Evolutionary conservation across 176 grass and related monocot genomes (phyloP), one percentile per base, ranked within the genome.

Genomic region (Carex scoparia): DNA sequence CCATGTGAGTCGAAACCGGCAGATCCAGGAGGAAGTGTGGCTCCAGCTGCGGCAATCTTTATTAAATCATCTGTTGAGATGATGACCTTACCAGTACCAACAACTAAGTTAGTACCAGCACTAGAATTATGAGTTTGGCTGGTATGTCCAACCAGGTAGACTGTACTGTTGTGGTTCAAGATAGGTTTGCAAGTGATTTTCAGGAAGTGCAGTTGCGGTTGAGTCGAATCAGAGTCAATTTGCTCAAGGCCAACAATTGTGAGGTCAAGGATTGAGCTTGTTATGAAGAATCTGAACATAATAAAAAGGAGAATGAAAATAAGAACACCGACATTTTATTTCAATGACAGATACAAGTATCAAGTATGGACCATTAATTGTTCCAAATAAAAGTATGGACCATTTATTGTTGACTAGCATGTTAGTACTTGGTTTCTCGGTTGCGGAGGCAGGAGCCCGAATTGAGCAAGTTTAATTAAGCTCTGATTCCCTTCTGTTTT

Each of bases 181-280:
- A 59, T 91, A 48, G 87, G 90, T 81, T 92, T 94, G 87, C 81
- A 87, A 80, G 92, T 78, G 23, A 78, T 97, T 89, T 94, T 97
- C 86, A 97, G 70, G 66, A 91, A 91, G 48, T 92, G 85, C 78
- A 88, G 87, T 62, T 90, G 94, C 40, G 89, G 85, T 66, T 80
- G 35, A 62, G 58, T 79, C 0, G 87, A 87, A 10, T 97, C 90
- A 44, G 54, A 68, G 66, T 94, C 92, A 60, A 84, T 28, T 87
- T 86, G 89, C 90, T 97, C 94, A 73, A 97, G 85, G 27, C 94
- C 90, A 13, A 97, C 94, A 53, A 97, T 97, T 68, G 94, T 97
- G 80, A 97, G 90, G 83, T 97, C 94, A 83, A 94, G 92, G 85
- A 92, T 85, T 23, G 94, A 94, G 87, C 92, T 97, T 67, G 90